These are phyloP conservation scores for Teratosphaeria viscida DNA, from an alignment of 2,329 filamentous ascomycete genomes.

Conservation along the genomic window DNA sequence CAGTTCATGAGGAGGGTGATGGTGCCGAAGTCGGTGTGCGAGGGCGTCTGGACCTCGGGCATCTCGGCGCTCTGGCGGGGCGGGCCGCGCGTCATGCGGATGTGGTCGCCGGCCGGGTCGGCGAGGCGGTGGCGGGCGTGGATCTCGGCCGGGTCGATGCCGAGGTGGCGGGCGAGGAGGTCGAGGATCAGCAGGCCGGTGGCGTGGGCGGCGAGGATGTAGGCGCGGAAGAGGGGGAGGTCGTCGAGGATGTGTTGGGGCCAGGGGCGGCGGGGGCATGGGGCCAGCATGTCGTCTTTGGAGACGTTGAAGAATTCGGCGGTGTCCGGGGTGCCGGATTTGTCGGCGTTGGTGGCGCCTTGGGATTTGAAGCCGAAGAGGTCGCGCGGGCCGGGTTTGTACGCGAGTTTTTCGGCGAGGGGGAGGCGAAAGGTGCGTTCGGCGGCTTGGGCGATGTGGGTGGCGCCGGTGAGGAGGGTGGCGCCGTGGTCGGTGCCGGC, in stretches of 20 bases:
- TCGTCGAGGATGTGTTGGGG: slow-evolving; percentile 16
- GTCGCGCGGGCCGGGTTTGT: slow-evolving; percentile 39
- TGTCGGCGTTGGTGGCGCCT: slow-evolving; percentile 39
- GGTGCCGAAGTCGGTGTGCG: slow-evolving; percentile 46
- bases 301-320: slow-evolving; percentile 48
- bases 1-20: slow-evolving; percentile 49
- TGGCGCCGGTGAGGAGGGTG: slow-evolving; percentile 16
- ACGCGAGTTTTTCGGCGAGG: slow-evolving; percentile 39
- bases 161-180: slow-evolving; percentile 36
- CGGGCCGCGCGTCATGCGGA: slow-evolving; percentile 43
- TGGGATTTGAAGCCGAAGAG: slow-evolving; percentile 28
- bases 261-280: slow-evolving; percentile 21
- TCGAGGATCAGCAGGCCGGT: slow-evolving; percentile 38
- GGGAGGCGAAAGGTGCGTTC: slow-evolving; percentile 38
- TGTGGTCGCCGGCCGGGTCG: slow-evolving; percentile 38
- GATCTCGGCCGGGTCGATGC: slow-evolving; percentile 34
- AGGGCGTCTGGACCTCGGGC: slow-evolving; percentile 27
- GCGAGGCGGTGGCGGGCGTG: slow-evolving; percentile 34
- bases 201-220: slow-evolving; percentile 36
- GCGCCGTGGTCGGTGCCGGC: slow-evolving; percentile 17
- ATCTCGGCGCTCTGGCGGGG: slow-evolving; percentile 29
- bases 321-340: slow-evolving; percentile 39
- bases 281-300: slow-evolving; percentile 43
- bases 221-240: slow-evolving; percentile 29
- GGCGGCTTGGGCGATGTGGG: slow-evolving; percentile 27